phyloP scores from a whole-genome alignment of 352 stramenopile species.

The Peronospora farinosa region DNA sequence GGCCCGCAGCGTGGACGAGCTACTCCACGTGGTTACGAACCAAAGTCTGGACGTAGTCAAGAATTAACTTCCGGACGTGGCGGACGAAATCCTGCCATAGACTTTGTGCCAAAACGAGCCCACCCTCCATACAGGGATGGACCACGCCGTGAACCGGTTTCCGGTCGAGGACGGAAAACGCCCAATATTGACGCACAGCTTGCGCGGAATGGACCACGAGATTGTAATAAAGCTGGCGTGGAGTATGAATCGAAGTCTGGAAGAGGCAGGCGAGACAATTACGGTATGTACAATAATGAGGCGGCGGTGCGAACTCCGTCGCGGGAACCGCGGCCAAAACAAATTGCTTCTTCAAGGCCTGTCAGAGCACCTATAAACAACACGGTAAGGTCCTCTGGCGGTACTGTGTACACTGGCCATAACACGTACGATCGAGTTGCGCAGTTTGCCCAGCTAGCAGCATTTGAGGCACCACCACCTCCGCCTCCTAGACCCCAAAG shows the following conservation, averaged over 20 bases:
- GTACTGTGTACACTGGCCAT: slow-evolving; percentile 25
- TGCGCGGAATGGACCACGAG: slow-evolving; percentile 5
- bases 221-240: slow-evolving; percentile 6
- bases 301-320: slow-evolving; percentile 6
- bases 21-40: slow-evolving; percentile 1
- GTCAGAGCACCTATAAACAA: slow-evolving; percentile 10
- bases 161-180: slow-evolving; percentile 9
- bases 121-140: slow-evolving; percentile 3
- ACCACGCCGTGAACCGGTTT: slow-evolving; percentile 10
- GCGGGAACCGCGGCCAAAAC: slow-evolving; percentile 11
- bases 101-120: slow-evolving; percentile 4
- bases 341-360: slow-evolving; percentile 12
- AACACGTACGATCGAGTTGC: slow-evolving; percentile 24
- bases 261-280: slow-evolving; percentile 9
- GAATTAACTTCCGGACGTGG: slow-evolving; percentile 8
- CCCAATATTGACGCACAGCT: slow-evolving; percentile 12
- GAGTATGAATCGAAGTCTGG: slow-evolving; percentile 18
- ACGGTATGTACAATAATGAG: slow-evolving; percentile 7
- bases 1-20: slow-evolving; percentile 2
- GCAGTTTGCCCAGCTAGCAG: slow-evolving; percentile 29
- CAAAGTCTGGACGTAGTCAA: slow-evolving; percentile 2
- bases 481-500: slow-evolving; percentile 21
- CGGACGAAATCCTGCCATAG: slow-evolving; percentile 15
- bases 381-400: slow-evolving; percentile 6
- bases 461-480: slow-evolving; percentile 25